Conservation (phyloP, 2,329 filamentous ascomycete genomes). For the Cryphonectria nitschkei region DNA sequence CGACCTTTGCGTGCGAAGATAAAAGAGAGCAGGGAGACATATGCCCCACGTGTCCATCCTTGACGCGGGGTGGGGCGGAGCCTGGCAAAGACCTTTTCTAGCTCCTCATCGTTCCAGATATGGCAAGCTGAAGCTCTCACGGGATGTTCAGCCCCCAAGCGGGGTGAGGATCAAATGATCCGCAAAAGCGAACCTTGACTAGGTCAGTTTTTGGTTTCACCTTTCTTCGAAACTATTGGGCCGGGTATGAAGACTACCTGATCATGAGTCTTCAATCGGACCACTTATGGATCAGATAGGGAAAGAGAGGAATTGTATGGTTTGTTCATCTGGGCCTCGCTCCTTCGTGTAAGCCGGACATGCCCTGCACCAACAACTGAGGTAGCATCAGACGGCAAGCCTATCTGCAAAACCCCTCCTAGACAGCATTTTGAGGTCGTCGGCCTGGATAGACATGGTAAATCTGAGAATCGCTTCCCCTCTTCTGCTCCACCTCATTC, state of each 20-base stretch:
- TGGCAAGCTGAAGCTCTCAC: background rate
- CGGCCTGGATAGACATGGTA: background rate
- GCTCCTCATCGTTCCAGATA: background rate
- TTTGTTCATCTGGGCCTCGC: background rate
- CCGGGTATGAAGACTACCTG: background rate
- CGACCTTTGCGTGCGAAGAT: conserved; percentile 61
- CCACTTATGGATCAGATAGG: background rate
- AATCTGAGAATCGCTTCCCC: background rate
- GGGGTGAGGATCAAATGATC: background rate
- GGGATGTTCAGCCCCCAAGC: background rate
- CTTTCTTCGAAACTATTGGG: background rate
- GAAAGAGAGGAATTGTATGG: background rate
- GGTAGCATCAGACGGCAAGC: background rate
- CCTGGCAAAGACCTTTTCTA: background rate
- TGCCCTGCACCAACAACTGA: background rate
- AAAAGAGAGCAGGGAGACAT: background rate
- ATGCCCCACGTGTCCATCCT: background rate
- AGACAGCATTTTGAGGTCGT: background rate
- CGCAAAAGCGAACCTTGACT: background rate
- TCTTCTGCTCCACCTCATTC: background rate
- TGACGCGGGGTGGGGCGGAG: background rate
- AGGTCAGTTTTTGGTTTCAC: background rate
- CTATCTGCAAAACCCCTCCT: background rate
- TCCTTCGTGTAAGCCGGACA: background rate
- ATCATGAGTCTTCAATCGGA: background rate